phyloP scores from a whole-genome alignment of 768 basidiomycete species.

The Rossbeevera mucosa region DNA sequence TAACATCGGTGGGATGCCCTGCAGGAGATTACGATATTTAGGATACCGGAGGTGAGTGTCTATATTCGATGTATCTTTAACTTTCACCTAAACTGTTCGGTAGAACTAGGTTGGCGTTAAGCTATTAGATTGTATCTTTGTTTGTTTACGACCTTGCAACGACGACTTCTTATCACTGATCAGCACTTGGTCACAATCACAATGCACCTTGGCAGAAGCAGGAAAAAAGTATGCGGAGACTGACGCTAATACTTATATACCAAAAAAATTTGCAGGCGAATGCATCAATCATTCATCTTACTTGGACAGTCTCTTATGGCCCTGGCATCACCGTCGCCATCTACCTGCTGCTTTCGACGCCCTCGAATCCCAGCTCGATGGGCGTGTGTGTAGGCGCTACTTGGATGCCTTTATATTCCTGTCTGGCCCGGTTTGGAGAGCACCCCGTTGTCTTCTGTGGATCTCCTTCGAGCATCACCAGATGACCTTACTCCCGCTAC shows the following conservation, averaged over 20 bases:
- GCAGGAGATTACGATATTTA: constrained; percentile 84
- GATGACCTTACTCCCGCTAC: neutral
- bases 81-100: constrained; percentile 1
- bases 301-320: neutral
- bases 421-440: neutral
- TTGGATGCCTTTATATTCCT: constrained; percentile 38
- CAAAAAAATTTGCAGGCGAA: neutral
- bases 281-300: neutral
- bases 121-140: constrained; percentile 1
- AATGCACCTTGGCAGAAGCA: neutral
- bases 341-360: neutral
- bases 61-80: neutral
- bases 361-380: constrained; percentile 23
- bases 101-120: constrained; percentile 33
- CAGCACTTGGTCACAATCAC: neutral
- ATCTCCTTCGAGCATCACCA: constrained; percentile 2
- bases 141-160: constrained; percentile 4
- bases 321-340: constrained; percentile 19
- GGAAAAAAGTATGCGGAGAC: constrained; percentile 1
- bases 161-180: neutral
- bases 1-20: neutral
- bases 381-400: constrained; percentile 32
- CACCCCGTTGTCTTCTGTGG: constrained; percentile 1
- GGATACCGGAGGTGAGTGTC: constrained; percentile 73
- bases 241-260: constrained; percentile 13